phyloP scores from a whole-genome alignment of 139 green algal genomes.

The Protoeuglena noctilucae region DNA sequence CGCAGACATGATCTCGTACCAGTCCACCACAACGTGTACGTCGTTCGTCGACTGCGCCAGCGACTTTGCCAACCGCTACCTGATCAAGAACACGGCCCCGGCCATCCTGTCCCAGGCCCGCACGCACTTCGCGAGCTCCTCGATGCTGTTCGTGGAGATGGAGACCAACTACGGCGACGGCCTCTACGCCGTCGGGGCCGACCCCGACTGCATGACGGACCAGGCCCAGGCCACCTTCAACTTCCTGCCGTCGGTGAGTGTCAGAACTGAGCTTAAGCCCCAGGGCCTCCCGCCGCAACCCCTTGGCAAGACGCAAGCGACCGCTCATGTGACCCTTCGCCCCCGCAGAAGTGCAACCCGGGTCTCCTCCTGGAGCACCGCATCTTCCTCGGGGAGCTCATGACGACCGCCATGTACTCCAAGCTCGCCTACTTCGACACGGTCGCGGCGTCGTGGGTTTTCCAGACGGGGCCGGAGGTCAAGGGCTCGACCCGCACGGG shows the following conservation, averaged over 20 bases:
- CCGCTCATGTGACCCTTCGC: too few species aligned
- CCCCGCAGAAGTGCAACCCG: not conserved
- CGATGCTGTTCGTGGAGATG: not conserved
- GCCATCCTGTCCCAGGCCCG: not conserved
- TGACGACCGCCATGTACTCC: not conserved
- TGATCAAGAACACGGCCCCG: not conserved
- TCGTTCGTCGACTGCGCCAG: too few species aligned
- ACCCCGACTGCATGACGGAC: too few species aligned
- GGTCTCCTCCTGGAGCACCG: not conserved
- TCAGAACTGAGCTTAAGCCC: too few species aligned
- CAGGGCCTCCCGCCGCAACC: too few species aligned
- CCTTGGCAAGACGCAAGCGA: too few species aligned
- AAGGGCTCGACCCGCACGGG: not conserved
- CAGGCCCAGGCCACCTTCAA: too few species aligned
- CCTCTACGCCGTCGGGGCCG: too few species aligned
- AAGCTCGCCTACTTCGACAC: not conserved
- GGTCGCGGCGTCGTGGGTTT: not conserved
- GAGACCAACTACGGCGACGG: not conserved
- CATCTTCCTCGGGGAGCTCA: not conserved
- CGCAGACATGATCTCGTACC: too few species aligned
- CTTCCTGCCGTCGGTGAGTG: too few species aligned
- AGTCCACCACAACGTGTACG: too few species aligned
- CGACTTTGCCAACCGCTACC: too few species aligned
- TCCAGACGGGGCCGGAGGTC: not conserved
- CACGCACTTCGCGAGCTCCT: not conserved